These are phyloP conservation scores for Rhodotorula taiwanensis DNA, from an alignment of 768 basidiomycete species.

Conservation along the genomic window DNA sequence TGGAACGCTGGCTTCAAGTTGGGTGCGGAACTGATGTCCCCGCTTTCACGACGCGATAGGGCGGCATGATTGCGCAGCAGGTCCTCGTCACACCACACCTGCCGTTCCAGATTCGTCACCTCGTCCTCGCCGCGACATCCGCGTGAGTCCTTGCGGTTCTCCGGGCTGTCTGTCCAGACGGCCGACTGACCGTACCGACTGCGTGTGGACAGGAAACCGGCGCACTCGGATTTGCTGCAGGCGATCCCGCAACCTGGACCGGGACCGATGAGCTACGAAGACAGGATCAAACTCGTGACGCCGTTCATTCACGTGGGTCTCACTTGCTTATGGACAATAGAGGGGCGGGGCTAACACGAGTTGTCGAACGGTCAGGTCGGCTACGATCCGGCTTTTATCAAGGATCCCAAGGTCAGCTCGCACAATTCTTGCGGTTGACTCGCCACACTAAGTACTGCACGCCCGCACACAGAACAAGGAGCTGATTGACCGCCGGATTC, in stretches of 20 bases:
- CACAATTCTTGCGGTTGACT: neutral
- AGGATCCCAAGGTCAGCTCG: slow-evolving; percentile 6
- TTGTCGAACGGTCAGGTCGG: slow-evolving; percentile 8
- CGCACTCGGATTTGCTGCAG: slow-evolving; percentile 26
- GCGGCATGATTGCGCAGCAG: slow-evolving; percentile 25
- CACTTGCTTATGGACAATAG: neutral
- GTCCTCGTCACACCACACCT: slow-evolving; percentile 5
- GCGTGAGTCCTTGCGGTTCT: slow-evolving; percentile 10
- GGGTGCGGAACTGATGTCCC: neutral
- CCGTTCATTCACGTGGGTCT: slow-evolving; percentile 24
- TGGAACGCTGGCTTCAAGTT: neutral
- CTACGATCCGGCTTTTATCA: slow-evolving; percentile 19
- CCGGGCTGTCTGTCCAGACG: neutral
- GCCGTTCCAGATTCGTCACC: slow-evolving; percentile 29
- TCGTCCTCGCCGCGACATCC: slow-evolving; percentile 22
- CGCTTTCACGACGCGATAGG: neutral
- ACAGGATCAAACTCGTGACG: slow-evolving; percentile 19
- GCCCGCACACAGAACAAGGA: slow-evolving; percentile 9
- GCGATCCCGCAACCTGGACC: slow-evolving; percentile 17
- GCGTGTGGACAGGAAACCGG: slow-evolving; percentile 13
- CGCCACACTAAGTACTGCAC: too few species aligned
- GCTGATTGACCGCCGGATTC: slow-evolving; percentile 9
- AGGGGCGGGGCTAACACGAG: neutral
- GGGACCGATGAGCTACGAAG: slow-evolving; percentile 3
- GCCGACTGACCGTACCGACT: neutral